Conservation (phyloP, 73 alveolate species). For the Vitrella brassicaformis region DNA sequence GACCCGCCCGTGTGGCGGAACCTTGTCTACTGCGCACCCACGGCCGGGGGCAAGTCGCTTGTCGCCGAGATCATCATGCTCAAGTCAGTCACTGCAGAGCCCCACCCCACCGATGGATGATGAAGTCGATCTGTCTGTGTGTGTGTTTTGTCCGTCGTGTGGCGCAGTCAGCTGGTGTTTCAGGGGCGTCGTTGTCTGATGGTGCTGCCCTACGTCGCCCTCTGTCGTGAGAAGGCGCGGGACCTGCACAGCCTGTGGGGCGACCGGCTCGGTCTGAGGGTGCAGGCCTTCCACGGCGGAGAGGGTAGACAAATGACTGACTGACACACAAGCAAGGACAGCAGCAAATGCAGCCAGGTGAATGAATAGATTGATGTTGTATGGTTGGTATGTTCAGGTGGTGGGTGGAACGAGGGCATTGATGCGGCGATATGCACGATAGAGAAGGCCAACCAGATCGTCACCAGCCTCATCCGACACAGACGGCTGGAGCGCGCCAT, state of each 20-base stretch:
- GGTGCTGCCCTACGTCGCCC: constrained; percentile 55
- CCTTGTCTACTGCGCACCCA: constrained; percentile 60
- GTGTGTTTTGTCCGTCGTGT: too few species aligned
- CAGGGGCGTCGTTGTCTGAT: too few species aligned
- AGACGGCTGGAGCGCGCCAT: not conserved
- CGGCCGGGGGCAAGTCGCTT: constrained; percentile 61
- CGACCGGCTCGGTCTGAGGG: constrained; percentile 32
- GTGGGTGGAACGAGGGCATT: constrained; percentile 41
- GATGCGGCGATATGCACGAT: constrained; percentile 63
- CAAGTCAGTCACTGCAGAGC: too few species aligned
- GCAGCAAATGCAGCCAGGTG: too few species aligned
- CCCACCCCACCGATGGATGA: too few species aligned
- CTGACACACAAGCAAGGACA: too few species aligned
- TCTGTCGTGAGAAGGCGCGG: constrained; percentile 31
- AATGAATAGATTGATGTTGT: too few species aligned
- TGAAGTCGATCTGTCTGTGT: too few species aligned
- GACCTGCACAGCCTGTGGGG: constrained; percentile 19
- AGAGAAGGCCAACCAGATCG: constrained; percentile 54
- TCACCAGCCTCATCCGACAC: constrained; percentile 51
- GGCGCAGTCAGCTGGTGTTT: too few species aligned
- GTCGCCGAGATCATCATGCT: constrained; percentile 58
- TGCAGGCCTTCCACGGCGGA: constrained; percentile 10
- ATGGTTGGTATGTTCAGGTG: constrained; percentile 19
- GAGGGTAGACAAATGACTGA: too few species aligned
- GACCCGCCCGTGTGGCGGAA: too few species aligned